Base-by-base conservation (phyloP, 2,329 filamentous ascomycete species). In the Phialophora macrospora region DNA sequence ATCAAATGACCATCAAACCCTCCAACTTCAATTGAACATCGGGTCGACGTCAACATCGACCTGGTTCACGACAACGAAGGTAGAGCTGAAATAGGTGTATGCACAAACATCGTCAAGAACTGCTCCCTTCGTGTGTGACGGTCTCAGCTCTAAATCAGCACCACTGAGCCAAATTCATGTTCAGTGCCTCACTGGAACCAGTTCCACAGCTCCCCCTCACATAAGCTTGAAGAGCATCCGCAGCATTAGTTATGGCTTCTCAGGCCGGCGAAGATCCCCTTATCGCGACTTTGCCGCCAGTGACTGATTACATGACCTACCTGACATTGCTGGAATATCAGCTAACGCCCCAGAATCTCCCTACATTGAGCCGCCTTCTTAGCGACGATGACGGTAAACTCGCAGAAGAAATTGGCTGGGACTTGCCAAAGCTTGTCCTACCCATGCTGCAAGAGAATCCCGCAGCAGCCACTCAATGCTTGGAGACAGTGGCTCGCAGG, bases 381-480 rank as follows among this genome's bases (percentile, higher is more conserved):
- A 85, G 88, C 73, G 86, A 88, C 80, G 81, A 84, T 66, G 86
- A 89, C 80, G 80, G 83, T 64, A 83, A 81, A 55, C 75, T 89
- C 41, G 87, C 86, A 3, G 81, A 81, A 52, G 87, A 88, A 69
- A 89, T 89, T 71, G 87, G 87, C 65, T 89, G 87, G 87, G 87
- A 89, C 74, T 75, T 89, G 49, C 83, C 89, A 5, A 84, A 87
- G 70, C 75, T 88, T 9, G 79, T 89, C 1, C 77, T 88, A 17
- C 87, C 86, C 1, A 80, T 88, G 66, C 75, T 89, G 3, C 85
- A 86, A 1, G 80, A 82, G 2, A 59, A 34, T 41, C 66, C 68
- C 30, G 63, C 61, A 22, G 62, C 68, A 34, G 87, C 85, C 0
- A 79, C 83, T 59, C 79, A 84, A 70, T 89, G 87, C 72, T 75